These are phyloP conservation scores for Hirschioporus abietinus DNA, from an alignment of 768 basidiomycete genomes.

Conservation along the genomic window DNA sequence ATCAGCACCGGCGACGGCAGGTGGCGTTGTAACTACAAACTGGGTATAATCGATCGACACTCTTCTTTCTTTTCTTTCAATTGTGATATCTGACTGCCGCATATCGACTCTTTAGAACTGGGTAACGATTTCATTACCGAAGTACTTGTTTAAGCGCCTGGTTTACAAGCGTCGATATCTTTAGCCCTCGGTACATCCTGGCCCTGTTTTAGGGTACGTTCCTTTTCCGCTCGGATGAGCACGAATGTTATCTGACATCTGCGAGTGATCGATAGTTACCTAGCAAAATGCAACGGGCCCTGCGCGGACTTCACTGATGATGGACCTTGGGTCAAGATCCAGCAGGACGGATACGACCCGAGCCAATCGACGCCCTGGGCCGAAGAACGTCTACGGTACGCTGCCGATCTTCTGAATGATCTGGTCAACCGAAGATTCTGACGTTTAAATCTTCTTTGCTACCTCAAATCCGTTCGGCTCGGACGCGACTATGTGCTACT, in stretches of 20 bases:
- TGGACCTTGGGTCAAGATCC: constrained; percentile 5
- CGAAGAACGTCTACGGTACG: constrained; percentile 5
- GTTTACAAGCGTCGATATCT: not conserved
- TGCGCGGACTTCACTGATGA: constrained; percentile 2
- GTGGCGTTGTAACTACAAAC: constrained; percentile 1
- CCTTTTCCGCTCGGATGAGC: not conserved
- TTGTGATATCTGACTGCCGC: not conserved
- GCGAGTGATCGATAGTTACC: not conserved
- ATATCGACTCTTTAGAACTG: not conserved
- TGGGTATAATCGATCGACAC: not conserved
- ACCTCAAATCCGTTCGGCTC: not conserved
- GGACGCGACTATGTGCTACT: not conserved
- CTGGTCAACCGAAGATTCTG: no score
- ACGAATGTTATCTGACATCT: not conserved
- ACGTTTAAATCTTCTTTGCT: no score
- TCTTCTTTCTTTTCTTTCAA: not conserved
- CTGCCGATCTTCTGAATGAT: not conserved
- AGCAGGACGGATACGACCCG: constrained; percentile 5
- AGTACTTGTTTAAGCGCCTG: no score
- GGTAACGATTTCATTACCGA: not conserved
- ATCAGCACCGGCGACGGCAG: constrained; percentile 1
- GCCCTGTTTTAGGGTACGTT: not conserved
- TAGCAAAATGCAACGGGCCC: constrained; percentile 4
- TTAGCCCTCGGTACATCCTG: not conserved
- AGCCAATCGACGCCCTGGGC: constrained; percentile 4